Evolutionary conservation across 345 rosid genomes (phyloP).

Genomic region (Salix suchowensis): DNA sequence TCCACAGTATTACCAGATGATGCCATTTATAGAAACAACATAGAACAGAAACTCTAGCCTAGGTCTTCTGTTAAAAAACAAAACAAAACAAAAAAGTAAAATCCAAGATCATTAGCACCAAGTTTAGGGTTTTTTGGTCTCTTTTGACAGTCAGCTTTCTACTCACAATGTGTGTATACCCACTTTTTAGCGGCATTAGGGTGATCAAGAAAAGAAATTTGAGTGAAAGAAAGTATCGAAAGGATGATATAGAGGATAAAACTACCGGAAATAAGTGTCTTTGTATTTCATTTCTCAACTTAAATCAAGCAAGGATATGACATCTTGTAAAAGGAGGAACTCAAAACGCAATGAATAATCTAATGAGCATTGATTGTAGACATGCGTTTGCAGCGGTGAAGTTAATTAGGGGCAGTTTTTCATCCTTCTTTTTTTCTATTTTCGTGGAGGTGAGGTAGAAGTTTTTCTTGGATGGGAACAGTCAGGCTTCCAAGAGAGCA

Average conservation of each 20-base stretch:
- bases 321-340: not conserved
- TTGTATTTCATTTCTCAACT: too few species aligned
- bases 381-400: not conserved
- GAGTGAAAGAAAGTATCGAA: not conserved
- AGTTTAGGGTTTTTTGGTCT: not conserved
- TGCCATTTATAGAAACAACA: slow-evolving; percentile 16
- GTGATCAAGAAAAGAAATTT: not conserved
- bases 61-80: not conserved
- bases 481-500: slow-evolving; percentile 6
- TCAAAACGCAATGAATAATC: not conserved
- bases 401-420: not conserved
- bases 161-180: not conserved
- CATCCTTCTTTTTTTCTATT: not conserved
- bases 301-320: too few species aligned
- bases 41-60: slow-evolving; percentile 4
- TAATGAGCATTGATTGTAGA: not conserved
- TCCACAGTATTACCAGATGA: slow-evolving; percentile 28
- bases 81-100: not conserved
- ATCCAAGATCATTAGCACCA: not conserved
- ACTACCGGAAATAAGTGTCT: not conserved
- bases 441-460: not conserved
- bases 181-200: not conserved
- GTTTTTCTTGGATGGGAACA: slow-evolving; percentile 1
- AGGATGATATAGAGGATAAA: not conserved
- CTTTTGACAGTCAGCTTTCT: not conserved